Evolutionary conservation across 192 early-diverging fungal species (phyloP), one percentile per base, ranked within the genome.

Genomic region (Podila verticillata): DNA sequence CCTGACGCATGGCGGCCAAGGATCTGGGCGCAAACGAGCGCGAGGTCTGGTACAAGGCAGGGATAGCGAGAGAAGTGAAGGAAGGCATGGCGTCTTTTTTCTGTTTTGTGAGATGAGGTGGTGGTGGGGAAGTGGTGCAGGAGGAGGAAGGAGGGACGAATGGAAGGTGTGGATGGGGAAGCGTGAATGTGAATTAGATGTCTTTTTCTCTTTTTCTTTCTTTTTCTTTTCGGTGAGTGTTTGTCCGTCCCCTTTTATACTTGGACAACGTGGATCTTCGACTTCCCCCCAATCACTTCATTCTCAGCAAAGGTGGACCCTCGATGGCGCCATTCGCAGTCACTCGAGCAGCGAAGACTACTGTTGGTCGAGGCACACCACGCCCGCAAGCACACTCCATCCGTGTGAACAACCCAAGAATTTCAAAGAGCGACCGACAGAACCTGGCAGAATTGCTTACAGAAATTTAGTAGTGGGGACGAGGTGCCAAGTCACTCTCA

Each of bases 1-100:
- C 70, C 26, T 65, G 77, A 26, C 70, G 77, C 26, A 80, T 65
- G 39, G 70, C 77, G 36, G 66, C 61, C 54, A 80, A 60, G 15
- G 77, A 80, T 7, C 77, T 70, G 15, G 77, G 77, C 5, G 61
- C 77, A 30, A 80, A 72, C 60, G 57, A 49, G 57, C 77, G 77
- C 24, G 77, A 80, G 34, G 77, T 66, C 49, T 80, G 77, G 70
- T 80, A 80, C 20, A 80, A 70, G n/a, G 77, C 77, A 20, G 77
- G 77, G 48, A 80, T 80, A 17, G 77, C 69, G 30, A 80, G 70
- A 6, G 77, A 80, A 28, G 77, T 72, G 48, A 72, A 80, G 31
- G 77, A 80, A 54, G 77, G 77, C 77, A 80, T 80, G 8, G 22
- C 57, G 20, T 30, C 20, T 49, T 15, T 30, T 39, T 26, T 63